These are phyloP conservation scores for Blastocystis hominis DNA, from an alignment of 352 stramenopile species.

Conservation along the genomic window DNA sequence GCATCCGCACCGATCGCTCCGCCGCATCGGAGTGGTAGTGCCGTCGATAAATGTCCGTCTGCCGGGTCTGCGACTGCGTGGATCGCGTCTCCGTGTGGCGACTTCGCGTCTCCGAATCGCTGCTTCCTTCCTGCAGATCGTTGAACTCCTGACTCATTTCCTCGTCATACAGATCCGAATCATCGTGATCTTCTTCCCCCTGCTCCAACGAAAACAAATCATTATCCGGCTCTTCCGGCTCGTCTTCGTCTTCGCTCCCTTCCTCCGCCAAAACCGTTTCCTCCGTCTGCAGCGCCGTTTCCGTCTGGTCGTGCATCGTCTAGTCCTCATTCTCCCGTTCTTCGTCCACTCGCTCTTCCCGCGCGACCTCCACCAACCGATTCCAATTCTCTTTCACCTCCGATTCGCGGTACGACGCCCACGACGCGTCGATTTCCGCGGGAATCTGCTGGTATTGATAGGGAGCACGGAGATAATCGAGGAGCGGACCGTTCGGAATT, in stretches of 20 bases:
- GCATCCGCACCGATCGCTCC: background rate
- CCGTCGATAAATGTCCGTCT: background rate
- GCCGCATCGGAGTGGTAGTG: background rate
- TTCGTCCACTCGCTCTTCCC: background rate
- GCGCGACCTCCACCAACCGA: background rate
- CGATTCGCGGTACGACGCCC: background rate
- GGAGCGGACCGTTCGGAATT: background rate
- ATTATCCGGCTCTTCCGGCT: background rate
- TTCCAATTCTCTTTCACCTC: background rate
- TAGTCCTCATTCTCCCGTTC: background rate
- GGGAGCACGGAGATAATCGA: conserved; percentile 16
- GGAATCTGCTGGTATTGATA: conserved; percentile 34
- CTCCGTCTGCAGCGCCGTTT: background rate
- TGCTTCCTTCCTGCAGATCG: background rate
- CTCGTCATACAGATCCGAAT: background rate
- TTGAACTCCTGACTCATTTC: background rate
- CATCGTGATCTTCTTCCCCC: background rate
- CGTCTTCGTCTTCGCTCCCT: background rate
- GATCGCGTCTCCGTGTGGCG: background rate
- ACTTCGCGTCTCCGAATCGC: background rate
- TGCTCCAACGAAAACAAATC: background rate
- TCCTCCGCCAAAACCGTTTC: conserved; percentile 4
- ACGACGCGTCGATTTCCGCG: background rate
- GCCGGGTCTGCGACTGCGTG: background rate
- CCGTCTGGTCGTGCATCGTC: conserved; percentile 39